These are phyloP conservation scores for Zygosaccharomyces rouxii DNA, from an alignment of 805 yeast genomes.

Conservation along the genomic window DNA sequence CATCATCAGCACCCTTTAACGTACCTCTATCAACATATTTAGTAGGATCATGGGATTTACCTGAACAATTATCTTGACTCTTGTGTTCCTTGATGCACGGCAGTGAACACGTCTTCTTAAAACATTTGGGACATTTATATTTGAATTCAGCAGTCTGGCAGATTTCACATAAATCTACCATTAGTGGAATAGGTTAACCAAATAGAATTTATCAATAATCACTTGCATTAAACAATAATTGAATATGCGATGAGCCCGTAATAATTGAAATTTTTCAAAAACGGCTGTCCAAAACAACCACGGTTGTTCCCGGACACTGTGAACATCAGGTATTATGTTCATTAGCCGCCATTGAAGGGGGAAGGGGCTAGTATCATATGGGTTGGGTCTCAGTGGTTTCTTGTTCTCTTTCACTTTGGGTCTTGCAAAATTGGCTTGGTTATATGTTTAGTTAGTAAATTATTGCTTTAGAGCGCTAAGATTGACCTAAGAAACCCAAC, in stretches of 20 bases:
- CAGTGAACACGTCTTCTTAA: constrained; percentile 59
- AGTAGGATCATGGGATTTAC: constrained; percentile 53
- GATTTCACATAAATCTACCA: constrained; percentile 38
- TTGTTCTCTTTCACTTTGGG: neutral
- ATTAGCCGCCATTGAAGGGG: neutral
- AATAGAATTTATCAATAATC: neutral
- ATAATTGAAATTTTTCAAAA: neutral
- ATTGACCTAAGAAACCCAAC: too few relatives aligned
- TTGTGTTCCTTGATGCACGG: constrained; percentile 72
- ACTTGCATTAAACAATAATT: neutral
- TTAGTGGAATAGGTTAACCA: neutral
- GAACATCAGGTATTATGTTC: neutral
- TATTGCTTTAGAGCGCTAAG: too few relatives aligned
- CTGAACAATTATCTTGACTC: constrained; percentile 56
- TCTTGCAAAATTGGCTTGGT: too few relatives aligned
- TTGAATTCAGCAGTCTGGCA: constrained; percentile 45
- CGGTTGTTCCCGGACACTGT: neutral
- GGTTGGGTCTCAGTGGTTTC: neutral
- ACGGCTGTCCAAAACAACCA: neutral
- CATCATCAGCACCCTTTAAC: constrained; percentile 37
- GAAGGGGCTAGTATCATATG: neutral
- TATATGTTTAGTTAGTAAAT: too few relatives aligned
- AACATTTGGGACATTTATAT: constrained; percentile 82
- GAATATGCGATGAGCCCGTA: constrained; percentile 6
- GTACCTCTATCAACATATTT: constrained; percentile 48